Evolutionary conservation across 495 filamentous ascomycete genomes (phyloP).

Genomic region (Aspergillus egyptiacus): DNA sequence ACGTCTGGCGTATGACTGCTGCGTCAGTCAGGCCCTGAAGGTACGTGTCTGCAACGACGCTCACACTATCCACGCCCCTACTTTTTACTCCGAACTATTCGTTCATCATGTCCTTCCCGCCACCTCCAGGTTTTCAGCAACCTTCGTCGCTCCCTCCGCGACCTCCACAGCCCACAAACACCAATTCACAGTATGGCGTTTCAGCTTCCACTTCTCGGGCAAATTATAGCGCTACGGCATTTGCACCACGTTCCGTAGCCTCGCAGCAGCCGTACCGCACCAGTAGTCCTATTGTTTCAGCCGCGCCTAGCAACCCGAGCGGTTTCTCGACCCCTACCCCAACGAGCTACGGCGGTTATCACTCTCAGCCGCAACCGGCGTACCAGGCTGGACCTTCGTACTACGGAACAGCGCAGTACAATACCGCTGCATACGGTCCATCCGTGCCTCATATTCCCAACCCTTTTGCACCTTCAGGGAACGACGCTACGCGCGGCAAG

Average conservation of each 20-base stretch:
- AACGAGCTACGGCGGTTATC: slow-evolving; percentile 30
- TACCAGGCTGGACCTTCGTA: slow-evolving; percentile 45
- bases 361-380: slow-evolving; percentile 30
- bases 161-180: slow-evolving; percentile 62
- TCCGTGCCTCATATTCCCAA: slow-evolving; percentile 74
- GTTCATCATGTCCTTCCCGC: slow-evolving; percentile 94
- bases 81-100: slow-evolving; percentile 44
- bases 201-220: slow-evolving; percentile 32
- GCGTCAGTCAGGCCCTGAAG: slow-evolving; percentile 46
- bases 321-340: slow-evolving; percentile 37
- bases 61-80: slow-evolving; percentile 24
- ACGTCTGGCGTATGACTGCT: slow-evolving; percentile 37
- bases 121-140: slow-evolving; percentile 79
- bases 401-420: slow-evolving; percentile 47
- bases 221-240: slow-evolving; percentile 45
- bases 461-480: slow-evolving; percentile 66
- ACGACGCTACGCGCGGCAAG: slow-evolving; percentile 27
- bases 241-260: slow-evolving; percentile 60
- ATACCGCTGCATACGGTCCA: slow-evolving; percentile 47
- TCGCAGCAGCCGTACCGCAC: slow-evolving; percentile 39
- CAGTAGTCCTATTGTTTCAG: slow-evolving; percentile 38
- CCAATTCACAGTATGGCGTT: slow-evolving; percentile 45
- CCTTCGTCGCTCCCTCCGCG: slow-evolving; percentile 75
- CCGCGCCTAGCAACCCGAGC: slow-evolving; percentile 34
- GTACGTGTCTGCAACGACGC: slow-evolving; percentile 50